A percentile compares a stretch with the other conserved stretches of the same genome.
phyloP scores from a whole-genome alignment of 805 yeast genomes.

The Debaryomyces hansenii region DNA sequence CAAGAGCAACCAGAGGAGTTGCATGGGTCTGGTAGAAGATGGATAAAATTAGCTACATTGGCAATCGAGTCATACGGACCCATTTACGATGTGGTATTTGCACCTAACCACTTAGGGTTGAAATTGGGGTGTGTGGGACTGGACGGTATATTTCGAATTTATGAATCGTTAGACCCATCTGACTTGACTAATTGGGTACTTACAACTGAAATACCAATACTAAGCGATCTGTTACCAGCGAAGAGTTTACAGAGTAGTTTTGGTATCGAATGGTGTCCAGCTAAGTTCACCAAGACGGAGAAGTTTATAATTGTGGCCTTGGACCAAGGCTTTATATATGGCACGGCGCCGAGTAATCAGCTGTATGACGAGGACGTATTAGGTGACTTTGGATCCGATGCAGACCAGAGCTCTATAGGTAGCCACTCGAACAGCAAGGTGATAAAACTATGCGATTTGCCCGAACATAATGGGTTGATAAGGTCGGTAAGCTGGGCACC shows the following conservation, averaged over 20 bases:
- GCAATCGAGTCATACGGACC: slow-evolving; percentile 85
- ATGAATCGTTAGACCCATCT: slow-evolving; percentile 89
- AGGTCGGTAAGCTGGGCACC: slow-evolving; percentile 97
- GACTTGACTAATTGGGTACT: slow-evolving; percentile 81
- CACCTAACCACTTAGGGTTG: slow-evolving; percentile 80
- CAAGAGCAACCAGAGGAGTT: slow-evolving; percentile 83
- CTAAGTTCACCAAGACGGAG: slow-evolving; percentile 71
- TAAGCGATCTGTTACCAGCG: slow-evolving; percentile 68
- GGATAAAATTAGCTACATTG: slow-evolving; percentile 73
- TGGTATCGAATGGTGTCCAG: slow-evolving; percentile 87
- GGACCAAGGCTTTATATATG: slow-evolving; percentile 83
- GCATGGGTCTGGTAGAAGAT: slow-evolving; percentile 76
- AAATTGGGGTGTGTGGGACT: slow-evolving; percentile 84
- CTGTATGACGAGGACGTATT: slow-evolving; percentile 1
- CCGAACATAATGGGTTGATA: slow-evolving; percentile 84
- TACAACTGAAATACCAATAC: slow-evolving; percentile 66
- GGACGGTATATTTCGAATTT: slow-evolving; percentile 82
- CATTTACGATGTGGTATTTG: slow-evolving; percentile 83
- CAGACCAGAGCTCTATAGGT: slow-evolving; percentile 9
- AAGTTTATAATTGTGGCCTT: slow-evolving; percentile 80
- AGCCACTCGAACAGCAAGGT: slow-evolving; percentile 33
- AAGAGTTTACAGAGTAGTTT: slow-evolving; percentile 82
- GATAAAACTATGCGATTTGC: slow-evolving; percentile 59
- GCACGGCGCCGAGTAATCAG: slow-evolving; percentile 13
- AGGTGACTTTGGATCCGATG: slow-evolving; percentile 4